Evolutionary conservation across 2,329 filamentous ascomycete genomes (phyloP).

Genomic region (Grosmannia penicillata): DNA sequence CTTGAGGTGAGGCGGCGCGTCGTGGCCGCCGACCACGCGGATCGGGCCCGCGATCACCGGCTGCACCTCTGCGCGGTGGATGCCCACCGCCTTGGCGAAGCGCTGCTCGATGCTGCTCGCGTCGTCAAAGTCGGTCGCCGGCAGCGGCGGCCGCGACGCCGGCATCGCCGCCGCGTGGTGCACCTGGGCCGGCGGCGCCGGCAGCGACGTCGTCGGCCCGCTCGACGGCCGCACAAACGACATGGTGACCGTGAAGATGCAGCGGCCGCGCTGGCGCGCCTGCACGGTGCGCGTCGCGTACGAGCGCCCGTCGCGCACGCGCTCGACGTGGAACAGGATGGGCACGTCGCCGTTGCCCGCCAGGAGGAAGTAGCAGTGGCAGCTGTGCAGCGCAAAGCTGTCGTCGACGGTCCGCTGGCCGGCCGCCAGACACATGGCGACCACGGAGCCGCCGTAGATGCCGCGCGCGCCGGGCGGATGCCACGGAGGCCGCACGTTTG

Average conservation of each 20-base stretch:
- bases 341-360: conserved; percentile 75
- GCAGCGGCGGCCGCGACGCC: conserved; percentile 12
- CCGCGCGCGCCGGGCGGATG: conserved; percentile 83
- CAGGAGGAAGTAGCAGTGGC: conserved; percentile 98
- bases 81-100: conserved; percentile 21
- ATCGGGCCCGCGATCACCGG: conserved; percentile 33
- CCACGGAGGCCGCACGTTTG: conserved; percentile 84
- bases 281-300: conserved; percentile 94
- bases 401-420: conserved; percentile 74
- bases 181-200: conserved; percentile 34
- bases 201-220: conserved; percentile 28
- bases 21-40: conserved; percentile 23
- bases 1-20: conserved; percentile 47
- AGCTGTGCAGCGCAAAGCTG: conserved; percentile 77
- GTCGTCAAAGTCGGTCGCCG: conserved; percentile 22
- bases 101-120: conserved; percentile 27
- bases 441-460: conserved; percentile 85
- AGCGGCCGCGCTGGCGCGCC: conserved; percentile 71
- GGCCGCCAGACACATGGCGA: conserved; percentile 79
- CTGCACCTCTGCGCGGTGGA: background rate
- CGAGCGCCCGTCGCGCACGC: conserved; percentile 76
- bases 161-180: conserved; percentile 9
- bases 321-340: conserved; percentile 88
- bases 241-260: conserved; percentile 92
- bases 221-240: conserved; percentile 64